Conservation (phyloP, 495 filamentous ascomycete species). For the Xylaria scruposa region DNA sequence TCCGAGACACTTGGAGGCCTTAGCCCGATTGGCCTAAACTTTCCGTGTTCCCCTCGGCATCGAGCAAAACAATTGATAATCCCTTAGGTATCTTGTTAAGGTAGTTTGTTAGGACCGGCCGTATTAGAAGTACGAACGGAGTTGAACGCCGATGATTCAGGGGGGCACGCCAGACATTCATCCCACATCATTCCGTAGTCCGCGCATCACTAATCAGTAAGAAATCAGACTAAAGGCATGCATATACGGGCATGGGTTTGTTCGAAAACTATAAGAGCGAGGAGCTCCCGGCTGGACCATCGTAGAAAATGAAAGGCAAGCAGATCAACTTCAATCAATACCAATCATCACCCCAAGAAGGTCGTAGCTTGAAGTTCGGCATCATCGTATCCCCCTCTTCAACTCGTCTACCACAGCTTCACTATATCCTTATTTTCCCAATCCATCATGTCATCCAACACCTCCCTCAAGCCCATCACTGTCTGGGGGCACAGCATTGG, state of each 20-base stretch:
- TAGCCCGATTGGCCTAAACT: not conserved
- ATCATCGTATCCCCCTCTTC: no score
- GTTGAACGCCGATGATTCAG: not conserved
- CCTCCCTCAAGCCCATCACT: slow-evolving; percentile 32
- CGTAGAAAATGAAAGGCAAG: not conserved
- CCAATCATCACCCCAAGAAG: not conserved
- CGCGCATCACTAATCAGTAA: not conserved
- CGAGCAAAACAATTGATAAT: not conserved
- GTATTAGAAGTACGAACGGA: not conserved
- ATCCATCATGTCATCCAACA: slow-evolving; percentile 19
- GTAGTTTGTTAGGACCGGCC: not conserved
- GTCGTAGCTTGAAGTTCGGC: not conserved
- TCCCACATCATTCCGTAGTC: not conserved
- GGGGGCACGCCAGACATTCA: not conserved
- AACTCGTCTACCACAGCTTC: not conserved
- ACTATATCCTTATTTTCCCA: not conserved
- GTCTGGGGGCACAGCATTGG: slow-evolving; percentile 45
- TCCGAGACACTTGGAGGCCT: not conserved
- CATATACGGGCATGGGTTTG: not conserved
- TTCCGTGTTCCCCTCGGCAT: not conserved
- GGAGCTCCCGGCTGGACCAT: not conserved
- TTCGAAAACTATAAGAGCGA: not conserved
- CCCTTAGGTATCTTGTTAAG: not conserved
- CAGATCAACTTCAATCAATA: slow-evolving; percentile 2
- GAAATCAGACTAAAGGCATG: not conserved